Base-by-base conservation (phyloP, 805 yeast species). In the Sugiyamaella americana region DNA sequence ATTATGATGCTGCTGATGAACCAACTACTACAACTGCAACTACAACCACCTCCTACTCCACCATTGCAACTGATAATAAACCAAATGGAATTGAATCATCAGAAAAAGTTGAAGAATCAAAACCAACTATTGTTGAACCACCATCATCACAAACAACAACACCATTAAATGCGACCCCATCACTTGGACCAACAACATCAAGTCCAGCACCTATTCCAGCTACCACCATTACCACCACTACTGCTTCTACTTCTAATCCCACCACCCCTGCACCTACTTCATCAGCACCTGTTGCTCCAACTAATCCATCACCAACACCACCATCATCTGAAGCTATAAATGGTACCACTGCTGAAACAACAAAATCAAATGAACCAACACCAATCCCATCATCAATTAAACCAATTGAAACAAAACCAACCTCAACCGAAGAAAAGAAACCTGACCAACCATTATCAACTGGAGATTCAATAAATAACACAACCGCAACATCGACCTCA, bases 1-100 rank as follows among this genome's bases (percentile, higher is more conserved):
- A 71, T 50, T 71, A 71, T 54, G 78, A 73, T 51, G 74, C 62
- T 46, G 61, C 48, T 8, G 62, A 58, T 2, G 55, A 51, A 13
- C 32, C 32, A 26, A 38, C 39, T n/a, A 29, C 46, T 6, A 30
- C 47, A 8, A 17, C 48, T 21, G 43, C 43, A 8, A 42, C 45
- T 13, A 29, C 45, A 3, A 17, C 37, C 8, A 32, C 20, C 22
- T 22, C 38, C n/a, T 10, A n/a, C 3, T 39, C 37, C 5, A 10
- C 48, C n/a, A 11, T 32, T 4, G n/a, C 30, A 17, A 19, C 37
- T 26, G 32, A 8, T 13, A 13, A 26, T 26, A 26, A 8, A 26
- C 37, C 40, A n/a, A 41, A n/a, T 10, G 6, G 37, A 19, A 41
- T 11, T 26, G 46, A 24, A 20, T n/a, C n/a, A n/a, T n/a, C n/a